Base-by-base conservation (phyloP, 306 rosid species). In the Lathyrus sativus region DNA sequence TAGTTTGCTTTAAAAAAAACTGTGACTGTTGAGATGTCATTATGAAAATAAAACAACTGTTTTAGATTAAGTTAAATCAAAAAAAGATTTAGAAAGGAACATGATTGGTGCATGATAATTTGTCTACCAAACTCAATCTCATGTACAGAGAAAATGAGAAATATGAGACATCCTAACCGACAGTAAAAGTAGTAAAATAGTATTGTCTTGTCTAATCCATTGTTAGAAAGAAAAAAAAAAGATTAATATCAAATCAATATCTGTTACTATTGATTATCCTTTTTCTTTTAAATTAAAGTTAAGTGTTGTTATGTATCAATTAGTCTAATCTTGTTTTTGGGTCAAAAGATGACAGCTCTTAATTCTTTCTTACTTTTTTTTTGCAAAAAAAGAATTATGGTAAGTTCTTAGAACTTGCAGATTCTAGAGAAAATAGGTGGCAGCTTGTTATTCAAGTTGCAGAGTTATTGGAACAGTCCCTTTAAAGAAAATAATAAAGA, bases 261-360 rank as follows among this genome's bases (percentile, higher is more conserved):
- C 28, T 50, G 12, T 46, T 39, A 35, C 39, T 35, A 39, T 49
- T 58, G 69, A 38, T 67, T 26, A 67, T 70, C 26, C 56, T 55
- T 78, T 74, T 70, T 70, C 58, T 35, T 35, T 28, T 53, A 12
- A 72, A 55, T 11, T 44, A 53, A 73, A 79, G 74, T 35, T 11
- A 5, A 28, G 26, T 43, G 10, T 59, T 43, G 10, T 59, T 50
- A 35, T 1, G 2, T 7, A 33, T 73, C 76, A 24, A 39, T 48
- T 63, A 26, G 37, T 53, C 68, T 57, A 65, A 70, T 79, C 28
- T 49, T 41, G 9, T 31, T 64, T 75, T 62, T 46, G 17, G 77
- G 87, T 84, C 75, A 86, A 83, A 86, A 86, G 76, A 83, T 65
- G 74, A 38, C 74, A 17, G 18, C 61, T 58, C 70, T 53, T 65